Evolutionary conservation across 83 land plant genomes (phyloP).

Genomic region (Thuja plicata): DNA sequence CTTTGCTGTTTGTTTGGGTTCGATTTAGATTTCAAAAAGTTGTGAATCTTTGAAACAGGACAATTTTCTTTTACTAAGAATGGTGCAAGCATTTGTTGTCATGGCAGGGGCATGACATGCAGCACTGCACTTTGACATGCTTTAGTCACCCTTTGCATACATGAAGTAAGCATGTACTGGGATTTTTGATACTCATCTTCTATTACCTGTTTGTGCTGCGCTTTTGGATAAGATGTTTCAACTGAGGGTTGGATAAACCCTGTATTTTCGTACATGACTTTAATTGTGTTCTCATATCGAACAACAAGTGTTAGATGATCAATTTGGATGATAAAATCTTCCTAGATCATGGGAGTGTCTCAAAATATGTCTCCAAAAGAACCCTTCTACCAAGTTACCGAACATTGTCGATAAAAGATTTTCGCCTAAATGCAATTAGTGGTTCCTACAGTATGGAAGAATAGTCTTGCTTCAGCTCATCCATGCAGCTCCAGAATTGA

Average conservation of each 20-base stretch:
- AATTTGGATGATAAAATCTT: neutral
- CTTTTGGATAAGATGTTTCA: neutral
- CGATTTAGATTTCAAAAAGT: too few species aligned
- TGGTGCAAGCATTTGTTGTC: too few species aligned
- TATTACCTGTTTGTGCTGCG: neutral
- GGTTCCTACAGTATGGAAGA: neutral
- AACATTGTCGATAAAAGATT: neutral
- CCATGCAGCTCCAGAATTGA: neutral
- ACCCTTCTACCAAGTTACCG: neutral
- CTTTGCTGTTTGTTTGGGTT: too few species aligned
- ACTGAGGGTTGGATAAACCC: neutral
- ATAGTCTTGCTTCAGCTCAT: neutral
- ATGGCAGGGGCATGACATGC: neutral
- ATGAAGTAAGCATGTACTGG: neutral
- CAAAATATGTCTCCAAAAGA: neutral
- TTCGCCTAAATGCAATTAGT: neutral
- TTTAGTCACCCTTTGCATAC: neutral
- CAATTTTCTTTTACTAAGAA: too few species aligned
- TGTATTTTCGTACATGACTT: neutral
- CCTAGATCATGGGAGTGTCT: neutral
- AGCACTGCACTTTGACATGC: neutral
- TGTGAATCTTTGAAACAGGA: too few species aligned
- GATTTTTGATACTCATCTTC: neutral
- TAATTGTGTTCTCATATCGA: neutral
- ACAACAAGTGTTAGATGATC: neutral